Conservation (phyloP, 2,329 filamentous ascomycete genomes). For the Cordyceps javanica region DNA sequence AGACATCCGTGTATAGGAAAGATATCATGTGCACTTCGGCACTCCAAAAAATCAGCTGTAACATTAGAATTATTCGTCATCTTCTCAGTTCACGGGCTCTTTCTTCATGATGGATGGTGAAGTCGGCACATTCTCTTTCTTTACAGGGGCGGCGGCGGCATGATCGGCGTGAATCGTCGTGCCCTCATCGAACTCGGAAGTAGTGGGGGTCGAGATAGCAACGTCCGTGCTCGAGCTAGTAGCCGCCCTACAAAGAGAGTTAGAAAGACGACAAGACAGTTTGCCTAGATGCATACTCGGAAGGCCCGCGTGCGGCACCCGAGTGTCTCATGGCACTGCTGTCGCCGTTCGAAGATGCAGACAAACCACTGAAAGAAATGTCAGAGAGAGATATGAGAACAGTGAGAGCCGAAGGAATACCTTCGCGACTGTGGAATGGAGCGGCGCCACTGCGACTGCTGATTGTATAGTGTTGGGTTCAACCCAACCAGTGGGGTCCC, state of each 20-base stretch:
- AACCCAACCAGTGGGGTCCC: slow-evolving; percentile 56
- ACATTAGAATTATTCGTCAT: slow-evolving; percentile 18
- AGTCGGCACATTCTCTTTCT: slow-evolving; percentile 37
- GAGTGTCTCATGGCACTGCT: slow-evolving; percentile 23
- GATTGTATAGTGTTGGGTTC: slow-evolving; percentile 32
- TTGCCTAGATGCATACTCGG: slow-evolving; percentile 29
- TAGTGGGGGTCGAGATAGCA: slow-evolving; percentile 32
- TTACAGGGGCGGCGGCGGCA: slow-evolving; percentile 29
- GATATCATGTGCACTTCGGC: slow-evolving; percentile 14
- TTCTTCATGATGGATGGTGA: slow-evolving; percentile 40
- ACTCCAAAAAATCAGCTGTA: slow-evolving; percentile 13
- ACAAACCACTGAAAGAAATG: slow-evolving; percentile 19
- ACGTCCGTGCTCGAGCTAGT: slow-evolving; percentile 36
- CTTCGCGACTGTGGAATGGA: slow-evolving; percentile 24
- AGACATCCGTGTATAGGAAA: slow-evolving; percentile 13
- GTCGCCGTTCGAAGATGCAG: slow-evolving; percentile 25
- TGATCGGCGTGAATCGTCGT: slow-evolving; percentile 49
- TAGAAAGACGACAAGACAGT: slow-evolving; percentile 25
- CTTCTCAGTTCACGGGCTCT: slow-evolving; percentile 28
- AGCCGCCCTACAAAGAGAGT: slow-evolving; percentile 29
- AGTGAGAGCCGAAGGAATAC: slow-evolving; percentile 18
- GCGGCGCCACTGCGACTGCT: slow-evolving; percentile 33
- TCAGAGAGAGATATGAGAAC: background rate
- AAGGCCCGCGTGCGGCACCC: slow-evolving; percentile 27
- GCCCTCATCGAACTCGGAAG: slow-evolving; percentile 47